Percentiles rank a stretch among this genome's conserved stretches.
These are phyloP conservation scores for Diplosphaera chodatii DNA, from an alignment of 139 green algal species.

Conservation along the genomic window DNA sequence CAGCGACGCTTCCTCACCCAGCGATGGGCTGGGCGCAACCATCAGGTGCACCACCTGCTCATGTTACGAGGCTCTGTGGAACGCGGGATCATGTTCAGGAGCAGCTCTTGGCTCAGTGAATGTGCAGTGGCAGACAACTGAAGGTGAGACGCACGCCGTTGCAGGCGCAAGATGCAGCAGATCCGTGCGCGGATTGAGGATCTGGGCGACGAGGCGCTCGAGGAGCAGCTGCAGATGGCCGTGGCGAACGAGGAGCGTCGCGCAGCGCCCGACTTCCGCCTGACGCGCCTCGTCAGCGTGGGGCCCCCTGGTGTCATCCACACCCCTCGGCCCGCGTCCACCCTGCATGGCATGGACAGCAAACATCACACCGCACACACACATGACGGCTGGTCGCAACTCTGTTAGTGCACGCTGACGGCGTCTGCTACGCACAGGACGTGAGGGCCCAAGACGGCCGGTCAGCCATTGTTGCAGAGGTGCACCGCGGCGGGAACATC, in stretches of 20 bases:
- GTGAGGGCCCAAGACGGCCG: constrained; percentile 7
- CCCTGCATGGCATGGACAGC: too few species aligned
- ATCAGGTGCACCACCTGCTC: not conserved
- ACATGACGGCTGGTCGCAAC: too few species aligned
- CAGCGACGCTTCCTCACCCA: not conserved
- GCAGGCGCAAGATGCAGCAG: constrained; percentile 46
- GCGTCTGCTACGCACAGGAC: constrained; percentile 12
- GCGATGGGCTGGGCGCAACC: not conserved
- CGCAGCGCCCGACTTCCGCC: constrained; percentile 2
- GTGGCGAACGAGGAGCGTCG: constrained; percentile 3
- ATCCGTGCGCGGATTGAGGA: constrained; percentile 29
- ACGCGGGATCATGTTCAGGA: too few species aligned
- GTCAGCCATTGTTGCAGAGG: constrained; percentile 42
- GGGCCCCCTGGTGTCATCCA: too few species aligned
- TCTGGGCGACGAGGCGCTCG: constrained; percentile 47
- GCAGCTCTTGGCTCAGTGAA: too few species aligned
- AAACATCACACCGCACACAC: too few species aligned
- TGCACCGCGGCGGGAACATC: constrained; percentile 8
- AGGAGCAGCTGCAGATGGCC: constrained; percentile 53
- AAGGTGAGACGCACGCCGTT: not conserved
- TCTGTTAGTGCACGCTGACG: too few species aligned
- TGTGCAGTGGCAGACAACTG: too few species aligned
- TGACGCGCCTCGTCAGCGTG: constrained; percentile 43
- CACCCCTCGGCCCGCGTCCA: too few species aligned
- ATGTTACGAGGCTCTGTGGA: too few species aligned